Percentiles rank a stretch among this genome's conserved stretches.
phyloP scores from a whole-genome alignment of 768 basidiomycete genomes.

The Mycena galopus region DNA sequence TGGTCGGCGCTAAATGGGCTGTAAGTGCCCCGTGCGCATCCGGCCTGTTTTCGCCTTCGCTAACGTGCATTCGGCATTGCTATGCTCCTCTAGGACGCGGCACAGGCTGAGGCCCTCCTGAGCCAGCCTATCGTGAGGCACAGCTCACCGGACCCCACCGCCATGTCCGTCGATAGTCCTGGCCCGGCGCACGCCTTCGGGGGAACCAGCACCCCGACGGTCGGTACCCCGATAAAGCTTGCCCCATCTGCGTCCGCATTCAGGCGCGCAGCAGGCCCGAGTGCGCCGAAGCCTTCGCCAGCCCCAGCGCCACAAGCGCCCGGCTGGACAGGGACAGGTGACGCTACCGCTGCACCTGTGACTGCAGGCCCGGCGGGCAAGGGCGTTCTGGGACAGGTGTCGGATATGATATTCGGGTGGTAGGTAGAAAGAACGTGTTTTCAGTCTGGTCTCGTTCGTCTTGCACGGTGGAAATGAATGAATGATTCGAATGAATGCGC shows the following conservation, averaged over 20 bases:
- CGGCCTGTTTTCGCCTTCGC: background rate
- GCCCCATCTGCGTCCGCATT: conserved; percentile 83
- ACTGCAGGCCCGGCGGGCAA: conserved; percentile 49
- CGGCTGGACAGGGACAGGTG: conserved; percentile 13
- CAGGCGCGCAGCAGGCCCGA: conserved; percentile 55
- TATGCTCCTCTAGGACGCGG: conserved; percentile 66
- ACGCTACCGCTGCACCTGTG: background rate
- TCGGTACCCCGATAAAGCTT: conserved; percentile 80
- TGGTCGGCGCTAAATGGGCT: conserved; percentile 91
- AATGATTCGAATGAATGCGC: conserved; percentile 4
- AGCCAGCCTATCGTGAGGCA: conserved; percentile 52
- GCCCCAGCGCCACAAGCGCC: conserved; percentile 34
- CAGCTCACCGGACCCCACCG: conserved; percentile 40
- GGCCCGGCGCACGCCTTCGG: conserved; percentile 32
- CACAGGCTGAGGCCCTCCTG: conserved; percentile 67
- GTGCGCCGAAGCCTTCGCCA: conserved; percentile 31
- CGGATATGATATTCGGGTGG: conserved; percentile 88
- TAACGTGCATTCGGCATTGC: background rate
- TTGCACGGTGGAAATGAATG: background rate
- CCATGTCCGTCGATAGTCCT: conserved; percentile 63
- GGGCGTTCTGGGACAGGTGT: conserved; percentile 78
- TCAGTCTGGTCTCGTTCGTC: too few relatives aligned
- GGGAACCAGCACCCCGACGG: conserved; percentile 43
- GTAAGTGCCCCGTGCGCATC: conserved; percentile 58
- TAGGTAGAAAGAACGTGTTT: conserved; percentile 48